Percentiles rank a stretch among this genome's conserved stretches.
phyloP scores from a whole-genome alignment of 257 asterid genomes.

The Solanum lignicaule region DNA sequence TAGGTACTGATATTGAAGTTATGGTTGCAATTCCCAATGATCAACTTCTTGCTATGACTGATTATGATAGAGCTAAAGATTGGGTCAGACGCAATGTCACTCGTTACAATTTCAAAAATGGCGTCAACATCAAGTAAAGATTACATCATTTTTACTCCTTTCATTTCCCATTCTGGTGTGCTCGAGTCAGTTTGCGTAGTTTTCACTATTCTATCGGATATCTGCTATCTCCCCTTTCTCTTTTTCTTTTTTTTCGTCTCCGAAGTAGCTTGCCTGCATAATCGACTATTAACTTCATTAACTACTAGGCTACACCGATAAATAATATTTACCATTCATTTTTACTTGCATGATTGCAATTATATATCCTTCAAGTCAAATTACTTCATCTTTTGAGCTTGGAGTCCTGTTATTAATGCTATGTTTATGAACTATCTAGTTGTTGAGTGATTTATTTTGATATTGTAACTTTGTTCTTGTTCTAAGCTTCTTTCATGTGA shows the following conservation, averaged over 20 bases:
- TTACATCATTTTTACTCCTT: not conserved
- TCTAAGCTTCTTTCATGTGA: not conserved
- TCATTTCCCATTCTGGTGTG: not conserved
- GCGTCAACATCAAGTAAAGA: conserved; percentile 3
- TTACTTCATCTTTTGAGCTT: not conserved
- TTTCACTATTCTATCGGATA: not conserved
- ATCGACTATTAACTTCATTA: not conserved
- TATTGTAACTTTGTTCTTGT: not conserved
- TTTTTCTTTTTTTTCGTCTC: too few relatives aligned
- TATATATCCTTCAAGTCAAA: not conserved
- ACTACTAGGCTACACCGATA: not conserved
- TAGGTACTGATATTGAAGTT: conserved; percentile 4
- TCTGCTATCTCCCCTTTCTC: too few relatives aligned
- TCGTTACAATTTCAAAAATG: conserved; percentile 2
- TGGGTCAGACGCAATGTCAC: conserved; percentile 7
- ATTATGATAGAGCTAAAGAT: not conserved
- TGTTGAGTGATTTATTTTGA: not conserved
- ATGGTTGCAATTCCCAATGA: conserved; percentile 10
- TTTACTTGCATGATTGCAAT: not conserved
- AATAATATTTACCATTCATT: not conserved
- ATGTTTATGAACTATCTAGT: not conserved
- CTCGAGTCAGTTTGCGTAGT: not conserved
- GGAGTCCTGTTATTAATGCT: not conserved
- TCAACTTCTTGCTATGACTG: conserved; percentile 6
- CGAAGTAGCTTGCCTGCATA: too few relatives aligned